phyloP scores from a whole-genome alignment of 2,329 filamentous ascomycete genomes.

The Apiospora hydei region DNA sequence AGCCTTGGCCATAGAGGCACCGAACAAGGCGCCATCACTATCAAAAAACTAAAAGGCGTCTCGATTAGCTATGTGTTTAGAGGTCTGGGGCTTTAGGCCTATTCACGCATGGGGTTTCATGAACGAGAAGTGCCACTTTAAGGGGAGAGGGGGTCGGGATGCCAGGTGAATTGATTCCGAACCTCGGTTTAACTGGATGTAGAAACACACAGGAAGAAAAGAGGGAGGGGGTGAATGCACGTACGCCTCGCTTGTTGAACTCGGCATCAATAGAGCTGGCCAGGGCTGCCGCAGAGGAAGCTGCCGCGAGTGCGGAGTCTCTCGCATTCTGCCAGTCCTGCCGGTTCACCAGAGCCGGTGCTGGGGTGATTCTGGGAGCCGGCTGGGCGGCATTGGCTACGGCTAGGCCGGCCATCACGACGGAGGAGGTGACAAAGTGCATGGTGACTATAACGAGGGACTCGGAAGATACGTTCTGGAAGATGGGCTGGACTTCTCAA shows the following conservation, averaged over 20 bases:
- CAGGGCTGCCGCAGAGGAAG: conserved; percentile 28
- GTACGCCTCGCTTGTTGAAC: conserved; percentile 24
- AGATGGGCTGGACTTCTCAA: not conserved
- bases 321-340: conserved; percentile 27
- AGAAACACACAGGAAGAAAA: not conserved
- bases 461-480: not conserved
- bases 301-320: conserved; percentile 30
- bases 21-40: conserved; percentile 26
- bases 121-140: no score
- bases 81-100: not conserved
- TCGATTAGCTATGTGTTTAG: not conserved
- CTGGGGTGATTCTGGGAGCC: conserved; percentile 34
- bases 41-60: no score
- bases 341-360: conserved; percentile 30
- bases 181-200: not conserved
- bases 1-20: conserved; percentile 22
- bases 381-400: conserved; percentile 31
- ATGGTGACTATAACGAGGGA: conserved; percentile 24
- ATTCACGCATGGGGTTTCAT: no score
- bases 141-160: not conserved
- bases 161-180: not conserved
- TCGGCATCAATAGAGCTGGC: conserved; percentile 31
- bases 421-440: conserved; percentile 31
- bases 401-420: conserved; percentile 33
- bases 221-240: not conserved